Evolutionary conservation across 306 rosid genomes (phyloP), one percentile per base, ranked within the genome.

Genomic region (Pyrus betulifolia): DNA sequence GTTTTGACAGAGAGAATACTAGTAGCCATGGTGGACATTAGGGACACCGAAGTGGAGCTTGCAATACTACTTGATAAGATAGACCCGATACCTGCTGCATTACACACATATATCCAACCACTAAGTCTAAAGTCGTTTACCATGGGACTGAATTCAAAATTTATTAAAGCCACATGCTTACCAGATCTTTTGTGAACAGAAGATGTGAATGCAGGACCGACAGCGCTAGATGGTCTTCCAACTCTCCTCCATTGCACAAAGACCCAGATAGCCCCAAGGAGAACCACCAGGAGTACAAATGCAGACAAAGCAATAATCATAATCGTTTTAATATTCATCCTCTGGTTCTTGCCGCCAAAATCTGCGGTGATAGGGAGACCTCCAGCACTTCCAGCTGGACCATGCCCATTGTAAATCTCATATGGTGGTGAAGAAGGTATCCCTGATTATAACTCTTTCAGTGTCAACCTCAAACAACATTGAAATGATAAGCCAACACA

Each of bases 51-150:
- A 52, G 90, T 86, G 63, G 98, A 90, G 87, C 98, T 90, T 59
- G 88, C 86, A 76, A 89, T 82, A 77, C 96, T 92, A 72, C 92
- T 89, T 72, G 97, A 87, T 79, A 89, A 60, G 67, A 85, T 78
- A 21, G 91, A 89, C 82, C 89, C 97, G 35, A 79, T 31, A 72
- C 90, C 98, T 94, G 95, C 98, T 94, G 95, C 79, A 86, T 76
- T 55, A 79, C 49, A 78, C 38, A 62, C 63, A 78, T 35, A 58
- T 33, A 60, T 46, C 70, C 73, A 73, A 19, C 60, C 68, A 52
- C 73, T 80, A 28, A 52, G 61, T 44, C 30, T 61, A 21, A 25
- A 2, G 60, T 45, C 5, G 3, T 66, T 59, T 45, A 62, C 30
- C 9, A 62, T 35, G 54, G 13, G 69, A 68, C 59, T 12, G 35